Evolutionary conservation across 148 eudicot genomes (phyloP), one percentile per base, ranked within the genome.

Genomic region (Euryodendron excelsum): DNA sequence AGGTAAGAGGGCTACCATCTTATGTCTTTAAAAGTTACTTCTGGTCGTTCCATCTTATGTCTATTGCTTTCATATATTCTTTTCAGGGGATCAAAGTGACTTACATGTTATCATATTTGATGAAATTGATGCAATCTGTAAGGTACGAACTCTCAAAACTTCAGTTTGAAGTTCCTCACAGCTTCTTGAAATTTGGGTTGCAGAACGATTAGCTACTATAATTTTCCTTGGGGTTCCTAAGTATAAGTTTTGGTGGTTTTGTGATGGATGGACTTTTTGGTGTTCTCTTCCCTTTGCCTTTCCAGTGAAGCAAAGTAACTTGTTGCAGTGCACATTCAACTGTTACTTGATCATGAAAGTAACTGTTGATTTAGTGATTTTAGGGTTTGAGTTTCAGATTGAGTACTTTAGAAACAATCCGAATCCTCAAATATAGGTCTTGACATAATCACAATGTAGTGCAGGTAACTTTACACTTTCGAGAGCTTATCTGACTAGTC

Each of bases 71-170:
- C 37, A 44, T 70, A 70, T 76, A 47, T 72, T 73, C 30, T 68
- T 87, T 81, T 78, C 92, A 93, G 99, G 99, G 80, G 99, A 96
- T 83, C 92, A 96, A 81, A 96, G 99, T 79, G 99, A 96, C 70
- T 84, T 96, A 81, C 99, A 96, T 87, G 97, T 96, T 61, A 96
- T 96, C 81, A 96, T 96, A 78, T 96, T 96, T 84, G 99, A 96
- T 89, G 99, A 96, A 88, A 92, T 96, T 80, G 99, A 96, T 84
- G 99, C 99, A 67, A 96, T 96, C 81, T 93, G 98, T 83, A 96
- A 96, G 98, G 98, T 90, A 86, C 73, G 85, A 73, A 58, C 61
- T 69, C 66, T 62, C 73, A 47, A 69, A 21, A 45, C 47, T 73
- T 61, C 33, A 76, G 21, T 25, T 47, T 70, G 56, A 76, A 9